phyloP scores from a whole-genome alignment of 2,329 filamentous ascomycete genomes.

The Chlorencoelia australis region DNA sequence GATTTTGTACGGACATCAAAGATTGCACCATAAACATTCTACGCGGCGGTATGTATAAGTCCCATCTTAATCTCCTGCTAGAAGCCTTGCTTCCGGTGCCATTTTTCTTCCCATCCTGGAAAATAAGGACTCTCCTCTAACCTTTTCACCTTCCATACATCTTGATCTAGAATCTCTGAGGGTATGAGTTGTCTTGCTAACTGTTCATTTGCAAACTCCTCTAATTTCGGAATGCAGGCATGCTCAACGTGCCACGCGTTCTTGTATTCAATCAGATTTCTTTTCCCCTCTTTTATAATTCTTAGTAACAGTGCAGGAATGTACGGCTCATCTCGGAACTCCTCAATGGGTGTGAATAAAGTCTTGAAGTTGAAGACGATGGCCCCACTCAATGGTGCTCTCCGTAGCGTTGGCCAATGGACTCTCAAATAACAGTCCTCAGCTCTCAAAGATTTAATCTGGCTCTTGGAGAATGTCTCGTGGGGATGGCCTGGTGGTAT shows the following conservation, averaged over 20 bases:
- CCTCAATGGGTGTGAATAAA: constrained; percentile 63
- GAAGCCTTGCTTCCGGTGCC: constrained; percentile 55
- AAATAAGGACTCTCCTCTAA: constrained; percentile 69
- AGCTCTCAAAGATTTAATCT: constrained; percentile 45
- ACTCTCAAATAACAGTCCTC: constrained; percentile 61
- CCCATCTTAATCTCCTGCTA: too few species aligned
- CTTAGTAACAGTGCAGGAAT: constrained; percentile 60
- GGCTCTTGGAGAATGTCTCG: constrained; percentile 46
- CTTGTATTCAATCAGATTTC: constrained; percentile 67
- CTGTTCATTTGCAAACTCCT: constrained; percentile 57
- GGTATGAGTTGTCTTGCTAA: constrained; percentile 48
- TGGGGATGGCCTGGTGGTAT: constrained; percentile 61
- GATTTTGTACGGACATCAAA: too few species aligned
- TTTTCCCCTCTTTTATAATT: constrained; percentile 62
- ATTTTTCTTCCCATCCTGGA: constrained; percentile 66
- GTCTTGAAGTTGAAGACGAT: constrained; percentile 87
- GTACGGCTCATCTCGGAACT: constrained; percentile 62
- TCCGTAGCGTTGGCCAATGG: constrained; percentile 80
- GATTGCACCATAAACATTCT: too few species aligned
- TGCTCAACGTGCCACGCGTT: constrained; percentile 72
- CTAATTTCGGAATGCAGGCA: constrained; percentile 54
- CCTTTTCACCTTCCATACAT: constrained; percentile 47
- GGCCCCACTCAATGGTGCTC: constrained; percentile 64
- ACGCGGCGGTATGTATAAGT: too few species aligned
- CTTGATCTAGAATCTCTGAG: constrained; percentile 17